Evolutionary conservation across 1,139 yeast species (phyloP), one percentile per base, ranked within the genome.

Genomic region (Williopsis jadinii): DNA sequence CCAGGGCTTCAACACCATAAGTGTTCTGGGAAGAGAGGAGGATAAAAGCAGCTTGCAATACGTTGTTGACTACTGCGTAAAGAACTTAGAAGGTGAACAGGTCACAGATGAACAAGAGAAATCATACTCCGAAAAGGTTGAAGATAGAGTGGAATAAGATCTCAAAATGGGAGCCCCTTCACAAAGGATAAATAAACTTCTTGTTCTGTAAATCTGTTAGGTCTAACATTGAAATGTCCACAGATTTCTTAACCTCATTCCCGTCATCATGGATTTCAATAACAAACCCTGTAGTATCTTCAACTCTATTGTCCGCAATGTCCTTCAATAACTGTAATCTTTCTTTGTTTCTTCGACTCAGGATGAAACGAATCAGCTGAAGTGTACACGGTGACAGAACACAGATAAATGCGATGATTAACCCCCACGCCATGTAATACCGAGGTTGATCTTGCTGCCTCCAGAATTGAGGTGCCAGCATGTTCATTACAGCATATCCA

Each of bases 1-100:
- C 12, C 71, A 76, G 63, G 71, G 75, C 2, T 63, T 78, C 41
- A 80, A 75, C 51, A 85, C 95, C 0, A 75, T 86, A 19, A 82
- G 94, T 54, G 71, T 86, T 28, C 69, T 84, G 34, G 94, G 94
- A 0, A 72, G 72, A 14, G 60, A 58, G 31, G 64, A 68, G 3
- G 54, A 61, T 9, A 58, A 61, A 2, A 60, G 50, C 0, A 64
- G 58, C 29, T 59, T 84, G 47, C 56, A 70, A 29, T 54, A 54
- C 3, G 54, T 82, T 8, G 84, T 78, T 8, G 56, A 59, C 1
- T 68, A 70, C 19, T 67, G 81, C 6, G 62, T 72, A 10, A 52
- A 56, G 11, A 63, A 66, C 29, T 61, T 83, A 1, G 56, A 73
- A 11, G 87, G 88, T 2, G 59, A 55, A 29, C 80, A 77, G 51